These are phyloP conservation scores for Tricholoma matsutake DNA, from an alignment of 768 basidiomycete genomes.

Conservation along the genomic window DNA sequence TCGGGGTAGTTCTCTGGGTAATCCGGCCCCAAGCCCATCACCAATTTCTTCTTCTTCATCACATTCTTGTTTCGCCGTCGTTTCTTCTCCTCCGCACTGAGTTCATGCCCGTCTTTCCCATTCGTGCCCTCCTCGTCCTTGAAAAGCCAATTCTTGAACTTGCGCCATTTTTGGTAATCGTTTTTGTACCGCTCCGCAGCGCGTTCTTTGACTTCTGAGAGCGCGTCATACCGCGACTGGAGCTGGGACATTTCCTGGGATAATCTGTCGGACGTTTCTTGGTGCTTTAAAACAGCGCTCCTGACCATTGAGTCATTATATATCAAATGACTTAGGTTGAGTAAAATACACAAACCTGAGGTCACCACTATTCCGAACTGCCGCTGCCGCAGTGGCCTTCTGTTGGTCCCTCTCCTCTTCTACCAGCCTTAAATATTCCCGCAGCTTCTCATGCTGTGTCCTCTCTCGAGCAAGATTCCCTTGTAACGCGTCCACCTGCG, in stretches of 20 bases:
- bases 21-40: conserved; percentile 21
- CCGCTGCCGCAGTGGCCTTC: conserved; percentile 5
- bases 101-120: conserved; percentile 19
- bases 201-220: conserved; percentile 41
- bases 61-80: conserved; percentile 17
- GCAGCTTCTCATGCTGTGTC: conserved; percentile 22
- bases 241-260: conserved; percentile 32
- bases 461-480: conserved; percentile 21
- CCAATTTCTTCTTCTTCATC: conserved; percentile 20
- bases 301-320: conserved; percentile 5
- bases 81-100: conserved; percentile 28
- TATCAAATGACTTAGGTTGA: background rate
- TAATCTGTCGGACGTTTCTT: conserved; percentile 5
- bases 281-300: background rate
- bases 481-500: conserved; percentile 32
- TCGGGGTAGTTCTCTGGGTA: conserved; percentile 6
- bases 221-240: conserved; percentile 40
- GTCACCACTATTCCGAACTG: background rate
- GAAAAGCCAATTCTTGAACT: conserved; percentile 42
- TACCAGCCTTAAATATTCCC: conserved; percentile 15
- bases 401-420: conserved; percentile 26
- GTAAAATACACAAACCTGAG: conserved; percentile 9
- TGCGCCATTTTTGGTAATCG: conserved; percentile 54
- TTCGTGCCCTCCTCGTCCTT: conserved; percentile 29
- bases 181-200: conserved; percentile 44